Evolutionary conservation across 2,329 filamentous ascomycete species (phyloP), one percentile per base, ranked within the genome.

Genomic region (Geosmithia morbida): DNA sequence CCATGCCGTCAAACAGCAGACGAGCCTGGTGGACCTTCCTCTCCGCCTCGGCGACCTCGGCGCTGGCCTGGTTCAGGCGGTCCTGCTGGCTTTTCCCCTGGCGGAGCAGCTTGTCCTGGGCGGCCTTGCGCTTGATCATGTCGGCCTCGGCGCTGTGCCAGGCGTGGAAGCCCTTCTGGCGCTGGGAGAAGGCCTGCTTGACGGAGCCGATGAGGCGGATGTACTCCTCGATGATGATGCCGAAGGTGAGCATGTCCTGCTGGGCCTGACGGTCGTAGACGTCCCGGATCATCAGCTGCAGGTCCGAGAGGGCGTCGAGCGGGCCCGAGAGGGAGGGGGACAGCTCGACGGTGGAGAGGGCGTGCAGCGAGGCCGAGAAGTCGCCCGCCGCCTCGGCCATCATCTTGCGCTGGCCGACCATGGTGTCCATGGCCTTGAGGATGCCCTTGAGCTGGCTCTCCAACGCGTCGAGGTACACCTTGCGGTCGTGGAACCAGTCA

Each of bases 401-500:
- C 45, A 86, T 86, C 69, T 95, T 96, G 49, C 92, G 82, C 66
- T 98, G 92, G 37, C 75, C 75, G 2, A 98, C 86, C 61, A 98
- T 94, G 6, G 81, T 85, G 58, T 98, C 92, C 66, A 95, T 94
- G 17, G 89, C 85, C 66, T 96, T 97, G 57, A 96, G 74, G 16
- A 97, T 71, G 10, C 85, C 83, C 62, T 89, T 94, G 51, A 96
- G 74, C 62, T 97, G 90, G 56, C 80, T 88, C 60, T 97, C 89
- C 39, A 97, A 74, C 4, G 89, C 89, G 61, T 98, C 92, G 11
- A 98, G 77, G 59, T 98, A 98, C 48, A 97, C 79, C 57, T 83
- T 87, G 51, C 92, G 87, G 55, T 98, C 92, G 57, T 98, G 90
- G 67, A 98, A 98, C 92, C 90, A 98, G 67, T 98, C 92, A 61